These are phyloP conservation scores for Penicillium herquei DNA, from an alignment of 495 filamentous ascomycete species.

Conservation along the genomic window DNA sequence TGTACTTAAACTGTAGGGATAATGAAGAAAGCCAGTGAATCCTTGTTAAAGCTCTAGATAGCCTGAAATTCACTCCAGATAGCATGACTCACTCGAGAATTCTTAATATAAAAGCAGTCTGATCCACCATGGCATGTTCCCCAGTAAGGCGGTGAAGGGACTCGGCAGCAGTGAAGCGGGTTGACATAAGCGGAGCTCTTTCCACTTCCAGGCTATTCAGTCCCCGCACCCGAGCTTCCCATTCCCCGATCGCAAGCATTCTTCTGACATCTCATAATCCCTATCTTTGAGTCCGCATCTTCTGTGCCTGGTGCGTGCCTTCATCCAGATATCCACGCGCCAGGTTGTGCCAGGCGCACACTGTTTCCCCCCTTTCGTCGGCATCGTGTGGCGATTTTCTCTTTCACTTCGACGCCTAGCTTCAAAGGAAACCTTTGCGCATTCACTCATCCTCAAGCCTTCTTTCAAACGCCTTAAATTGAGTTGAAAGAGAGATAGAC, in stretches of 20 bases:
- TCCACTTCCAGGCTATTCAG: background rate
- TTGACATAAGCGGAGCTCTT: constrained; percentile 22
- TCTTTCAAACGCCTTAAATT: background rate
- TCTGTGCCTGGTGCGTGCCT: constrained; percentile 8
- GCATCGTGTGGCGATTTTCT: constrained; percentile 18
- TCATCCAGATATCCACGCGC: constrained; percentile 9
- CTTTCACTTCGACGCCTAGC: background rate
- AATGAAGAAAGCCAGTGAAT: background rate
- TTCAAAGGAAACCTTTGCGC: background rate
- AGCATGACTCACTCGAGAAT: background rate
- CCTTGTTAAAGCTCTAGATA: background rate
- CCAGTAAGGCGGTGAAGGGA: constrained; percentile 2
- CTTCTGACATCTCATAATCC: constrained; percentile 6
- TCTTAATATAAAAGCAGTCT: background rate
- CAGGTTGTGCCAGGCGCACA: constrained; percentile 19
- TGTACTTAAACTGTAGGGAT: background rate
- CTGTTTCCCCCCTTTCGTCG: constrained; percentile 8
- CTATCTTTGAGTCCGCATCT: background rate
- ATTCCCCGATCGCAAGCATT: constrained; percentile 5
- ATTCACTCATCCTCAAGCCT: background rate
- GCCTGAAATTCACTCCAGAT: background rate
- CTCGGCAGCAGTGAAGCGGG: too few species aligned
- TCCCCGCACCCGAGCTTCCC: constrained; percentile 15
- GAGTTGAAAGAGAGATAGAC: background rate
- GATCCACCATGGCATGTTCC: background rate